Evolutionary conservation across 2,329 filamentous ascomycete species (phyloP).

Genomic region (Trichophyton mentagrophytes): DNA sequence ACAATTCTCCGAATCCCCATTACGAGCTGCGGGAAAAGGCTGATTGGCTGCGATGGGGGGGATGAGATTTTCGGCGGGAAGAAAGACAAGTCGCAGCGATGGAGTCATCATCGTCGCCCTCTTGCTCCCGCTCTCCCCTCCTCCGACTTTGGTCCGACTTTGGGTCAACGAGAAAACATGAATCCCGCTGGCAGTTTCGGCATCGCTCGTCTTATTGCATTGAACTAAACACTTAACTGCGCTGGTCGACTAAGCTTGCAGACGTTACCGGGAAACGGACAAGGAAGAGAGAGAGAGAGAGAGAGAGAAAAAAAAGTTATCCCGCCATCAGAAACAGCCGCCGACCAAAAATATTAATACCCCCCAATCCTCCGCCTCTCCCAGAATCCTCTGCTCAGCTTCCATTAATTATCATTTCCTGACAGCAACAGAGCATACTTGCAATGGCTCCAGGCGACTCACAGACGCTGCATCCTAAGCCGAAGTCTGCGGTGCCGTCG

Average conservation of each 20-base stretch:
- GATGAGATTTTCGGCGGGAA: neutral
- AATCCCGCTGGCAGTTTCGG: neutral
- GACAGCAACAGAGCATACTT: no score
- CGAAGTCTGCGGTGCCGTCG: conserved; percentile 42
- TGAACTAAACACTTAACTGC: neutral
- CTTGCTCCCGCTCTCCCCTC: neutral
- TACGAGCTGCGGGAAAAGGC: neutral
- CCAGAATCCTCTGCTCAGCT: neutral
- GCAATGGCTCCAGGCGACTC: conserved; percentile 35
- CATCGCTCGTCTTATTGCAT: neutral
- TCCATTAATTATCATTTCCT: neutral
- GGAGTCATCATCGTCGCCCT: neutral
- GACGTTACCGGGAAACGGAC: neutral
- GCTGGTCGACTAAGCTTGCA: neutral
- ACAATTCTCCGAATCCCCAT: neutral
- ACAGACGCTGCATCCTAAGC: conserved; percentile 34
- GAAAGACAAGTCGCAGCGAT: neutral
- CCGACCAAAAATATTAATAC: neutral
- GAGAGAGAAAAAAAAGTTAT: neutral
- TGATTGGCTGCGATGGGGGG: neutral
- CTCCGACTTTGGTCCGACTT: neutral
- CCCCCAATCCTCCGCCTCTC: neutral
- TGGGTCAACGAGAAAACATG: neutral
- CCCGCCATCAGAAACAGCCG: neutral
- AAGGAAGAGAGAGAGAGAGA: neutral